A percentile compares a stretch with the other conserved stretches of the same genome.
phyloP scores from a whole-genome alignment of 2,329 filamentous ascomycete genomes.

The Penicillium glabrum region DNA sequence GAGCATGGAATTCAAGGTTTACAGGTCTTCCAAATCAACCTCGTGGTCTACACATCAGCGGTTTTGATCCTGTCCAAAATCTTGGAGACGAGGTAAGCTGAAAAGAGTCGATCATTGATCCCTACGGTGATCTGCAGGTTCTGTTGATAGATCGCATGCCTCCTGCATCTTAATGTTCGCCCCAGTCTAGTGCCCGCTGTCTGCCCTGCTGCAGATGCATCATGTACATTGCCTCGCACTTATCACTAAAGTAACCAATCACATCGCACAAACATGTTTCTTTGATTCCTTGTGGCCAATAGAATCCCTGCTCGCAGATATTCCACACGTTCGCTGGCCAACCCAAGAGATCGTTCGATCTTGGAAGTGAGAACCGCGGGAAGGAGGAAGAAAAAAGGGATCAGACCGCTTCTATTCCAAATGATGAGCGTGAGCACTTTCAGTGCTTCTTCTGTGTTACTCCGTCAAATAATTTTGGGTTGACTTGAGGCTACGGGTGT shows the following conservation, averaged over 20 bases:
- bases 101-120: conserved; percentile 8
- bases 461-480: neutral
- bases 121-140: conserved; percentile 3
- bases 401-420: neutral
- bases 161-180: neutral
- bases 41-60: neutral
- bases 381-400: neutral
- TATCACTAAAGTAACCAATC: neutral
- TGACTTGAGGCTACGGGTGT: neutral
- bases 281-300: neutral
- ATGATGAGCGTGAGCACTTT: neutral
- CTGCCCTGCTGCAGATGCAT: neutral
- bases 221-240: neutral
- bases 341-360: neutral
- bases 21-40: neutral
- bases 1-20: neutral
- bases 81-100: neutral
- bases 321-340: neutral
- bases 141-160: conserved; percentile 8
- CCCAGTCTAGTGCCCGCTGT: neutral
- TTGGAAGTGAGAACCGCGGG: neutral
- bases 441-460: neutral
- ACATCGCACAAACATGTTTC: neutral
- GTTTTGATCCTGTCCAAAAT: neutral
- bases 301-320: neutral